phyloP scores from a whole-genome alignment of 768 basidiomycete species.

The Coprinopsis strossmayeri region DNA sequence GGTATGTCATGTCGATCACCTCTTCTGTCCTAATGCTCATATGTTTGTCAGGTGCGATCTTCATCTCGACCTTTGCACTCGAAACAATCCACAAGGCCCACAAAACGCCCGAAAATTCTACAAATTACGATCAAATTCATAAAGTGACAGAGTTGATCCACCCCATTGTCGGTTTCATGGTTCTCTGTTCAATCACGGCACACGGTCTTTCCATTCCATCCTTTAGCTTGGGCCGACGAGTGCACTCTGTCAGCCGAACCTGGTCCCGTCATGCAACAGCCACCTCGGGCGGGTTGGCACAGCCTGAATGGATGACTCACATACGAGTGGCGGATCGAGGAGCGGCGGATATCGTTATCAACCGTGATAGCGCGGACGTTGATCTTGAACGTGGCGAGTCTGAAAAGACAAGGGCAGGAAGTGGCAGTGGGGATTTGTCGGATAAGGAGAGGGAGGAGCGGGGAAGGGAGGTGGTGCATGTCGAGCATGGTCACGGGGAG shows the following conservation, averaged over 20 bases:
- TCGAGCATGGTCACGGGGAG: not conserved
- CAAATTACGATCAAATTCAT: conserved; percentile 40
- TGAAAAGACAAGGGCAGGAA: conserved; percentile 11
- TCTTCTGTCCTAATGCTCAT: not conserved
- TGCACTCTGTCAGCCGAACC: conserved; percentile 86
- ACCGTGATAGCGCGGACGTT: conserved; percentile 52
- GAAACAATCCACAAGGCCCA: conserved; percentile 42
- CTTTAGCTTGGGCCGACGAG: conserved; percentile 86
- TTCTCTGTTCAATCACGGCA: conserved; percentile 81
- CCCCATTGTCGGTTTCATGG: conserved; percentile 93
- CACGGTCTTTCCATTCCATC: conserved; percentile 92
- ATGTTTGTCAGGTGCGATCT: conserved; percentile 62
- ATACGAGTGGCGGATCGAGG: conserved; percentile 63
- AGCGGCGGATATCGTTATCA: conserved; percentile 72
- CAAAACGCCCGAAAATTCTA: conserved; percentile 31
- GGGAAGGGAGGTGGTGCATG: not conserved
- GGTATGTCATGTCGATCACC: conserved; percentile 34
- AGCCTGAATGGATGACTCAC: conserved; percentile 83
- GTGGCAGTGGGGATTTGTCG: conserved; percentile 16
- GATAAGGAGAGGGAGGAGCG: conserved; percentile 15
- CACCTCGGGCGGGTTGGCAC: conserved; percentile 13
- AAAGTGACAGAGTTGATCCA: conserved; percentile 72
- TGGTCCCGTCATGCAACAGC: conserved; percentile 65
- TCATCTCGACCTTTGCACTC: conserved; percentile 82
- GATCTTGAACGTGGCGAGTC: conserved; percentile 1